Percentiles rank a stretch among this genome's conserved stretches.
phyloP scores from a whole-genome alignment of 2,329 filamentous ascomycete species.

The Chaetomium sp. region DNA sequence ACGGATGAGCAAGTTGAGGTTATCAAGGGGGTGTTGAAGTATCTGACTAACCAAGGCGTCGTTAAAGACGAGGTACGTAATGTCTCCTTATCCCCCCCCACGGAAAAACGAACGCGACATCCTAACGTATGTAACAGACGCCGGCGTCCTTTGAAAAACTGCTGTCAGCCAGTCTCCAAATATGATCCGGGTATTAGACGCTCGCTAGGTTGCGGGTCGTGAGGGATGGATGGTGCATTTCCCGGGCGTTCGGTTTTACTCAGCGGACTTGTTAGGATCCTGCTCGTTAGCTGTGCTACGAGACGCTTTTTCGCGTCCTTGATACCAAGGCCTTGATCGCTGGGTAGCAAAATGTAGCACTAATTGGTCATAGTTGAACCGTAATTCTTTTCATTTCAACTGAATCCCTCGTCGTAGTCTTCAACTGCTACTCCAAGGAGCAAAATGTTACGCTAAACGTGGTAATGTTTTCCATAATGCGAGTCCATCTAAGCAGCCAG shows the following conservation, averaged over 20 bases:
- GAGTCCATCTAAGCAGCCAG: too few species aligned
- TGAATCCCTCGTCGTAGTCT: background rate
- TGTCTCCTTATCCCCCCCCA: background rate
- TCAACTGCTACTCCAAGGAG: background rate
- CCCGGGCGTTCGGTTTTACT: conserved; percentile 15
- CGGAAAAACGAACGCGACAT: background rate
- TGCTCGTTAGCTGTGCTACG: background rate
- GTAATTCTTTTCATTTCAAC: background rate
- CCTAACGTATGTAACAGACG: background rate
- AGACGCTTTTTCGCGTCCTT: background rate
- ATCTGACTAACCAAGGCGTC: conserved; percentile 58
- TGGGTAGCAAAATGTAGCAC: conserved; percentile 4
- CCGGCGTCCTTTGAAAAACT: conserved; percentile 10
- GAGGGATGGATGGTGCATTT: conserved; percentile 8
- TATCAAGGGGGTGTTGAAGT: conserved; percentile 56
- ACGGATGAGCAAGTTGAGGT: conserved; percentile 85
- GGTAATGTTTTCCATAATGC: too few species aligned
- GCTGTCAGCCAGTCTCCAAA: conserved; percentile 1
- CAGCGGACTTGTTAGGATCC: conserved; percentile 8
- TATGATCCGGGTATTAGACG: conserved; percentile 1
- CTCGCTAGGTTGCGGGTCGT: background rate
- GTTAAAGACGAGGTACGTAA: conserved; percentile 32
- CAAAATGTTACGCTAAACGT: too few species aligned
- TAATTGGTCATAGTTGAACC: conserved; percentile 3
- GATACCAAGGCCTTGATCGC: background rate